Percentiles rank a stretch among this genome's conserved stretches.
Evolutionary conservation across 345 rosid genomes (phyloP).

Genomic region (Hirschfeldia incana): DNA sequence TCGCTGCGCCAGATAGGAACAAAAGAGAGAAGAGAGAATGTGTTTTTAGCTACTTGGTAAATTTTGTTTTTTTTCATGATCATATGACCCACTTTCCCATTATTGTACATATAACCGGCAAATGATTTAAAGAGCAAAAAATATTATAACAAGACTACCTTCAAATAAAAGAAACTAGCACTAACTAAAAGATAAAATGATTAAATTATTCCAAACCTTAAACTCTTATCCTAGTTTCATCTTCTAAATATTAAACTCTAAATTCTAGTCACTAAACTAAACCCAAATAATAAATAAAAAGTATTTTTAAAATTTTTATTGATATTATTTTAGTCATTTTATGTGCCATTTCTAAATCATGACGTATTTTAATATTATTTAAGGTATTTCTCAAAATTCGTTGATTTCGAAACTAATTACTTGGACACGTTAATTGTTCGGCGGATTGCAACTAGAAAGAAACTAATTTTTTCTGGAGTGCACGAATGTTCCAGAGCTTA

Average conservation of each 20-base stretch:
- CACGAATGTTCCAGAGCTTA: neutral
- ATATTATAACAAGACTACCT: neutral
- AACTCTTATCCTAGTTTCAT: neutral
- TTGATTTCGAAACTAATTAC: neutral
- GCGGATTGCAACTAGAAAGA: slow-evolving; percentile 10
- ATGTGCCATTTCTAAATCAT: neutral
- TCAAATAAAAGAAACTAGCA: neutral
- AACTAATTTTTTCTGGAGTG: slow-evolving; percentile 1
- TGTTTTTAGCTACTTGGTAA: no score
- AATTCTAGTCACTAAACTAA: neutral
- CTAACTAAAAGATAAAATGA: neutral
- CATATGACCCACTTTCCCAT: no score
- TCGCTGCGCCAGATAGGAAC: no score
- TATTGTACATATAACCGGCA: no score
- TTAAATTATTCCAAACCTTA: no score
- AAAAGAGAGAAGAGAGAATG: no score
- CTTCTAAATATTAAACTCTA: neutral
- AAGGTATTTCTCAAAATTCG: neutral
- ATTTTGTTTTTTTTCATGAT: no score
- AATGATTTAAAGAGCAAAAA: neutral
- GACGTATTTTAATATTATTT: neutral
- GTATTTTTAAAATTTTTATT: no score
- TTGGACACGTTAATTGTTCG: neutral
- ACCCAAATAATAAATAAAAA: neutral
- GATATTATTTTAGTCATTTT: no score